Evolutionary conservation across 2,329 filamentous ascomycete genomes (phyloP).

Genomic region (Penicillium griseofulvum): DNA sequence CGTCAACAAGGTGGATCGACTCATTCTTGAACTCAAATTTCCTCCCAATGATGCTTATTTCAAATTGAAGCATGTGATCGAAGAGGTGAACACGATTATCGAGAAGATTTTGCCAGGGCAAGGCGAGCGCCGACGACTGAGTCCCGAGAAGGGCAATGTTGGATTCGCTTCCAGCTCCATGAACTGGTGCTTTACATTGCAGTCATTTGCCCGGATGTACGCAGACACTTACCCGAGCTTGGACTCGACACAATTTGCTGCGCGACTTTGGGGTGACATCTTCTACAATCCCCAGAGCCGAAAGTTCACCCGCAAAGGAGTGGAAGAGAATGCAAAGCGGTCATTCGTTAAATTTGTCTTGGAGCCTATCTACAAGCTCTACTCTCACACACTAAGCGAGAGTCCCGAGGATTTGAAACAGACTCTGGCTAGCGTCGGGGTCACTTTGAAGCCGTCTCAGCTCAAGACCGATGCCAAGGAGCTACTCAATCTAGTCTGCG

Average conservation of each 20-base stretch:
- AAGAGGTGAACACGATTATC: constrained; percentile 95
- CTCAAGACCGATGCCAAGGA: constrained; percentile 87
- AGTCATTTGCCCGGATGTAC: constrained; percentile 96
- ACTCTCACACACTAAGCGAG: constrained; percentile 89
- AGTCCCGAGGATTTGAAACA: constrained; percentile 78
- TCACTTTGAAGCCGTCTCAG: constrained; percentile 85
- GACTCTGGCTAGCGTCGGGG: constrained; percentile 75
- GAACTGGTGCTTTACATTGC: constrained; percentile 94
- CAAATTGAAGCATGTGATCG: constrained; percentile 97
- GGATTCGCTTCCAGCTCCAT: constrained; percentile 90
- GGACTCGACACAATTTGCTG: constrained; percentile 77
- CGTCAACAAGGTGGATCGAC: constrained; percentile 94
- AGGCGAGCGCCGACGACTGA: constrained; percentile 76
- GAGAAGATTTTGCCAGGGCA: constrained; percentile 79
- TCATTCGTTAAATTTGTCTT: constrained; percentile 93
- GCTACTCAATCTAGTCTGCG: constrained; percentile 82
- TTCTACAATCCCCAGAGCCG: constrained; percentile 91
- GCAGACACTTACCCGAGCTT: constrained; percentile 80
- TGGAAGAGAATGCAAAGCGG: constrained; percentile 76
- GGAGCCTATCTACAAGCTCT: constrained; percentile 97
- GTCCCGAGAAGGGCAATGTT: constrained; percentile 97
- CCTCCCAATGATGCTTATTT: constrained; percentile 96
- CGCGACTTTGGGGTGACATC: constrained; percentile 89
- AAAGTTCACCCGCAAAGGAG: constrained; percentile 83
- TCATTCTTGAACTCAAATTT: constrained; percentile 90